Percentiles rank a stretch among this genome's conserved stretches.
These are phyloP conservation scores for Podospora sp. DNA, from an alignment of 495 filamentous ascomycete genomes.

Conservation along the genomic window DNA sequence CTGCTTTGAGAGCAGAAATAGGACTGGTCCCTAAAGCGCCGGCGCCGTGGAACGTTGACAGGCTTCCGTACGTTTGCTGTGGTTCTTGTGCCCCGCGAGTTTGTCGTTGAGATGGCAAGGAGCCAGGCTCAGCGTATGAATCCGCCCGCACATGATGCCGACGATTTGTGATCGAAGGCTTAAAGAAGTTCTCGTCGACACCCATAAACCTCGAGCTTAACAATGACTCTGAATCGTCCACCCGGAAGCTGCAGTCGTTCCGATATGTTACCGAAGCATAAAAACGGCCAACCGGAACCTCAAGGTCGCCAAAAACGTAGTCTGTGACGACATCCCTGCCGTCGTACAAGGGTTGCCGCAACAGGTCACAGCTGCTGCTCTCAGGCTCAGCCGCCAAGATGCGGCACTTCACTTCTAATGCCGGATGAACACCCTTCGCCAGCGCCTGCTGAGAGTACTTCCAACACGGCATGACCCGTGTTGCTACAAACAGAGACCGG, in stretches of 20 bases:
- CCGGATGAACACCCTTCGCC: slow-evolving; percentile 63
- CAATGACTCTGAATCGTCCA: slow-evolving; percentile 87
- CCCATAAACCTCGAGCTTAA: slow-evolving; percentile 91
- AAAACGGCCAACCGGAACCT: slow-evolving; percentile 83
- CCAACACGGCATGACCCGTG: slow-evolving; percentile 84
- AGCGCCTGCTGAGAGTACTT: slow-evolving; percentile 74
- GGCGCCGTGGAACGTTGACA: slow-evolving; percentile 89
- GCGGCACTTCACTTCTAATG: slow-evolving; percentile 77
- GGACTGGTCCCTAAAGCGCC: slow-evolving; percentile 79
- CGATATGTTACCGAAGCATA: slow-evolving; percentile 81
- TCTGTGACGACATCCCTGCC: slow-evolving; percentile 69
- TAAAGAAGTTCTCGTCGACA: slow-evolving; percentile 83
- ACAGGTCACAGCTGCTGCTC: slow-evolving; percentile 59
- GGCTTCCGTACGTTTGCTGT: slow-evolving; percentile 84
- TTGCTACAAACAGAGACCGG: slow-evolving; percentile 83
- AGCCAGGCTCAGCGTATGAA: slow-evolving; percentile 65
- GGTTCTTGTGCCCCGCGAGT: slow-evolving; percentile 59
- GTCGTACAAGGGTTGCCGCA: slow-evolving; percentile 73
- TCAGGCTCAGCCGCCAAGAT: slow-evolving; percentile 62
- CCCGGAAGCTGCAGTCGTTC: slow-evolving; percentile 83
- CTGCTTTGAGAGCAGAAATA: slow-evolving; percentile 78
- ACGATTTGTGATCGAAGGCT: slow-evolving; percentile 62
- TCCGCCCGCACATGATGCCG: slow-evolving; percentile 40
- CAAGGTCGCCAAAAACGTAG: slow-evolving; percentile 76
- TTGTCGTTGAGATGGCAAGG: slow-evolving; percentile 63